phyloP scores from a whole-genome alignment of 2,329 filamentous ascomycete genomes.

The Polychaeton citri region DNA sequence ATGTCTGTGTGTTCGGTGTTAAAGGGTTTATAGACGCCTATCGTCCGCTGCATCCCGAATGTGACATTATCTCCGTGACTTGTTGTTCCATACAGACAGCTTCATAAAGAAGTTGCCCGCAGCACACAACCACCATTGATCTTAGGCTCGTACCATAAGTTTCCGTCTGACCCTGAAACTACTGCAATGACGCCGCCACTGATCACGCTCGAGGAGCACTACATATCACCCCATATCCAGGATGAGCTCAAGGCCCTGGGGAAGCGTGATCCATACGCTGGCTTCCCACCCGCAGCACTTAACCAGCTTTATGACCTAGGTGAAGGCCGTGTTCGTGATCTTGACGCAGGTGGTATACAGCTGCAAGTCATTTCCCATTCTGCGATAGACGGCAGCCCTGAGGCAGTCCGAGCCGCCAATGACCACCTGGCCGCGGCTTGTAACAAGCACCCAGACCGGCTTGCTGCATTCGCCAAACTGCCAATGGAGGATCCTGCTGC shows the following conservation, averaged over 20 bases:
- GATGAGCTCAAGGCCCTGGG: conserved; percentile 18
- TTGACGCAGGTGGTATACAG: conserved; percentile 19
- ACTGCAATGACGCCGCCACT: conserved; percentile 9
- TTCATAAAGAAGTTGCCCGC: too few species aligned
- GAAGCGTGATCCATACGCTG: too few species aligned
- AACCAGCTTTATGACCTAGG: conserved; percentile 9
- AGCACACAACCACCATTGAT: too few species aligned
- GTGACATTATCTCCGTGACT: too few species aligned
- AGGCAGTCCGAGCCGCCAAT: conserved; percentile 19
- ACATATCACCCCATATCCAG: conserved; percentile 18
- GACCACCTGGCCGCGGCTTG: conserved; percentile 20
- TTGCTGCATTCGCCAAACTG: conserved; percentile 22
- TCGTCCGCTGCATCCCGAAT: too few species aligned
- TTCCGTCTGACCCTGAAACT: too few species aligned
- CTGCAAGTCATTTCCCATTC: conserved; percentile 24
- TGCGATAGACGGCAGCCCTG: conserved; percentile 12
- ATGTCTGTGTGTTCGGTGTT: too few species aligned
- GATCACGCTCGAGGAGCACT: conserved; percentile 24
- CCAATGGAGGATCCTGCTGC: conserved; percentile 38
- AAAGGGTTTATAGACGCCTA: too few species aligned
- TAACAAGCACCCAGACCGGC: conserved; percentile 13
- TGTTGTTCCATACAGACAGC: too few species aligned
- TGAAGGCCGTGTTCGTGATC: conserved; percentile 16
- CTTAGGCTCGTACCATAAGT: too few species aligned
- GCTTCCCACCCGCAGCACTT: too few species aligned